Evolutionary conservation across 2,329 filamentous ascomycete species (phyloP).

Genomic region (Ophiostoma pallidulum): DNA sequence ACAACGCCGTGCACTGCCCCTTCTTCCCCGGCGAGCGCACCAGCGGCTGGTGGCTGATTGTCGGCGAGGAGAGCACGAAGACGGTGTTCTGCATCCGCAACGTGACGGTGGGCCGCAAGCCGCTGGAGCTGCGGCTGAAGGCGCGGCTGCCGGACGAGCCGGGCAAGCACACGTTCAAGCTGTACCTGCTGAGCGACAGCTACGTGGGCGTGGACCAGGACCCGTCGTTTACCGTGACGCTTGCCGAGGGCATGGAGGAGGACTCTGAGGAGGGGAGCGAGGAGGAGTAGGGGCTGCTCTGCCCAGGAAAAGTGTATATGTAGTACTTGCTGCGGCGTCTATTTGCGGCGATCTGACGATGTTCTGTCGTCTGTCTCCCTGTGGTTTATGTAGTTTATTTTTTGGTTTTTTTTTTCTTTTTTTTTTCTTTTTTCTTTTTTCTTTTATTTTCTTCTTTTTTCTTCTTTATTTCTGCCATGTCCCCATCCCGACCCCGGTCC

Average conservation of each 20-base stretch:
- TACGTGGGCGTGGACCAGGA: conserved; percentile 97
- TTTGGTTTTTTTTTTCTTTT: too few species aligned
- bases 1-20: conserved; percentile 82
- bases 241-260: conserved; percentile 89
- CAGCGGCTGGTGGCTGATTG: conserved; percentile 98
- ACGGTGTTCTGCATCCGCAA: conserved; percentile 88
- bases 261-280: conserved; percentile 80
- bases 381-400: too few species aligned
- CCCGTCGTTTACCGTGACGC: conserved; percentile 74
- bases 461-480: too few species aligned
- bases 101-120: conserved; percentile 66
- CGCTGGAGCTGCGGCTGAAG: conserved; percentile 71
- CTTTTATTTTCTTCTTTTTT: too few species aligned
- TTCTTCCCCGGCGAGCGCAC: conserved; percentile 89
- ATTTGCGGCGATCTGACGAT: too few species aligned
- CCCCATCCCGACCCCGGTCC: too few species aligned
- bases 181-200: conserved; percentile 94
- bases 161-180: conserved; percentile 77
- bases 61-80: conserved; percentile 84
- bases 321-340: too few species aligned
- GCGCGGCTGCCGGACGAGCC: conserved; percentile 70
- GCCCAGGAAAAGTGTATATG: too few species aligned
- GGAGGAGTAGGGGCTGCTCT: conserved; percentile 15
- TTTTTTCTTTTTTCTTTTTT: too few species aligned
- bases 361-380: too few species aligned